These are phyloP conservation scores for Lophiotrema nucula DNA, from an alignment of 495 filamentous ascomycete genomes.

Conservation along the genomic window DNA sequence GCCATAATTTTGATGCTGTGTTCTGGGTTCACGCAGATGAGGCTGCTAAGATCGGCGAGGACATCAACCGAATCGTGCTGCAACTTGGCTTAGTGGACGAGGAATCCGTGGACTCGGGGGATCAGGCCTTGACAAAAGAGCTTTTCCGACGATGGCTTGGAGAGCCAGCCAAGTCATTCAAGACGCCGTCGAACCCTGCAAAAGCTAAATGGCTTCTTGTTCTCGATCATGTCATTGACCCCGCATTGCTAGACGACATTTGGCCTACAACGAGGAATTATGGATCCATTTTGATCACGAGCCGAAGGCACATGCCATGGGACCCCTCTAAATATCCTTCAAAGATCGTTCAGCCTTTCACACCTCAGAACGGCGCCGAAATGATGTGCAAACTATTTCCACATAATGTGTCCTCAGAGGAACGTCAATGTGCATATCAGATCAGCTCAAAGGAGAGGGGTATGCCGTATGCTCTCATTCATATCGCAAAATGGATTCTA, in stretches of 20 bases:
- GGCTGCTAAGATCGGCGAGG: slow-evolving; percentile 14
- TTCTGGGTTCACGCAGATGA: slow-evolving; percentile 33
- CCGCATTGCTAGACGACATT: slow-evolving; percentile 11
- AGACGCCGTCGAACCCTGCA: not conserved
- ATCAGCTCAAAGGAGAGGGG: not conserved
- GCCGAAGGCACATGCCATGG: slow-evolving; percentile 9
- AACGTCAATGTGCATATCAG: not conserved
- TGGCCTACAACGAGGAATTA: slow-evolving; percentile 6
- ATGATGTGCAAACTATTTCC: slow-evolving; percentile 1
- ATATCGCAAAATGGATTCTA: not conserved
- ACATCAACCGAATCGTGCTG: slow-evolving; percentile 22
- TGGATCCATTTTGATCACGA: slow-evolving; percentile 28
- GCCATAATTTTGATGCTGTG: slow-evolving; percentile 23
- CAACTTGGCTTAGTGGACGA: slow-evolving; percentile 23
- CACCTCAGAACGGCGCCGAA: slow-evolving; percentile 6
- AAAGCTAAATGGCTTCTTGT: slow-evolving; percentile 18
- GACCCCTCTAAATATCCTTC: not conserved
- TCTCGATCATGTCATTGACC: slow-evolving; percentile 9
- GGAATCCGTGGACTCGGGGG: slow-evolving; percentile 4
- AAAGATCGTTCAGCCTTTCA: slow-evolving; percentile 12
- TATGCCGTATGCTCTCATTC: not conserved
- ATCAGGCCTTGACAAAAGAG: not conserved
- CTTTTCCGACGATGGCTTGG: not conserved
- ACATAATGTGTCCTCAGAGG: not conserved
- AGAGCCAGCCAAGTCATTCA: not conserved